A percentile compares a stretch with the other conserved stretches of the same genome.
Evolutionary conservation across 805 yeast species (phyloP).

Genomic region (Yarrowia yakushimensis): DNA sequence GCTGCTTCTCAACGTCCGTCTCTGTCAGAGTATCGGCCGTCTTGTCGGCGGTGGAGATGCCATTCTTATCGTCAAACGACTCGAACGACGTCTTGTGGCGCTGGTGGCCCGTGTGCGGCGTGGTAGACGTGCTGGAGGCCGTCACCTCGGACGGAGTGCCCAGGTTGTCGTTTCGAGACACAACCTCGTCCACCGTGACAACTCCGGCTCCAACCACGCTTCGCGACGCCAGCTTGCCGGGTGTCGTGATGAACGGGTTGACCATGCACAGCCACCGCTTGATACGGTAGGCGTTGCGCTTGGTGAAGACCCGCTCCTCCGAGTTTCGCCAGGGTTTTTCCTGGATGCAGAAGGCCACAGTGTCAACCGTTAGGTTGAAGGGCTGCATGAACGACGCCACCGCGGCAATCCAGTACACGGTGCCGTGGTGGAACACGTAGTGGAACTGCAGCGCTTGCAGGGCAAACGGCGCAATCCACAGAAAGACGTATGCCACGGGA

Average conservation of each 20-base stretch:
- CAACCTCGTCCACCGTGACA: neutral
- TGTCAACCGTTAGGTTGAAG: conserved; percentile 70
- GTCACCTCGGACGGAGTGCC: conserved; percentile 1
- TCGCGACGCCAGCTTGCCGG: conserved; percentile 9
- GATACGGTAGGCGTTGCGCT: conserved; percentile 19
- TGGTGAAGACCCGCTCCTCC: conserved; percentile 25
- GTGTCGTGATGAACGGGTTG: conserved; percentile 3
- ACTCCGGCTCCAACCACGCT: conserved; percentile 2
- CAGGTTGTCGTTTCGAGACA: neutral
- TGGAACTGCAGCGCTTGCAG: conserved; percentile 55
- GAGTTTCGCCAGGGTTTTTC: conserved; percentile 41
- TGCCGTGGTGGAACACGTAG: conserved; percentile 37
- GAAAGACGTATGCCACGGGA: conserved; percentile 71
- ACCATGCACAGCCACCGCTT: conserved; percentile 18
- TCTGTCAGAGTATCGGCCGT: conserved; percentile 17
- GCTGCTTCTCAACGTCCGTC: neutral
- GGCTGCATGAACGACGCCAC: conserved; percentile 73
- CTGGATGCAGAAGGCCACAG: conserved; percentile 66
- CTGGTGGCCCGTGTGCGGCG: neutral
- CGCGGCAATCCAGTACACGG: conserved; percentile 60
- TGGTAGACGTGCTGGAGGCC: neutral
- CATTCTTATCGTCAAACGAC: neutral
- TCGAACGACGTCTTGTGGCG: conserved; percentile 14
- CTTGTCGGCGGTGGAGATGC: neutral
- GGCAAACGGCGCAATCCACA: conserved; percentile 80